Percentiles rank a stretch among this genome's conserved stretches.
phyloP scores from a whole-genome alignment of 2,329 filamentous ascomycete species.

The Dactylellina haptotyla region DNA sequence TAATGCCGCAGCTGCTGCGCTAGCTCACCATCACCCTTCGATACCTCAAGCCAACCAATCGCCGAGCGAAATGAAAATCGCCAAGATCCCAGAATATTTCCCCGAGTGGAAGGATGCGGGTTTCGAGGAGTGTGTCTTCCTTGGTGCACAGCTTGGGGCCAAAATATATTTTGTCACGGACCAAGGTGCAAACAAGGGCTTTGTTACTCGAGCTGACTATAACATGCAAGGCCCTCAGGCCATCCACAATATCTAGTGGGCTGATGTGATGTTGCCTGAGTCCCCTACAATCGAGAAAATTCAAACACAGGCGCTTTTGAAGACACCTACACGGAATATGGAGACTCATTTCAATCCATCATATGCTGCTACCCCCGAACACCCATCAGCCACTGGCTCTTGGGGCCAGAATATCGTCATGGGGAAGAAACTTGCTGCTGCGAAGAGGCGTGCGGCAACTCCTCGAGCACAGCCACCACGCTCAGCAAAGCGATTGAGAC shows the following conservation, averaged over 20 bases:
- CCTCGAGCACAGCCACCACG: constrained; percentile 5
- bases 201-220: constrained; percentile 74
- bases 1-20: constrained; percentile 65
- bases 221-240: constrained; percentile 73
- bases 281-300: neutral
- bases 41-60: constrained; percentile 74
- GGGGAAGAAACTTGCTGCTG: constrained; percentile 9
- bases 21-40: constrained; percentile 62
- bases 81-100: constrained; percentile 83
- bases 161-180: constrained; percentile 77
- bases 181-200: constrained; percentile 73
- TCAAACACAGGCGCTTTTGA: neutral
- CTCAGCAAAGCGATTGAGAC: neutral
- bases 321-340: neutral
- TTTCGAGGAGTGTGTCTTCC: constrained; percentile 83
- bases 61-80: constrained; percentile 82
- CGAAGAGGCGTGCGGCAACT: neutral
- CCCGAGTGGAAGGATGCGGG: constrained; percentile 86
- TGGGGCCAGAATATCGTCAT: neutral
- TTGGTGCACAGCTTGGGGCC: constrained; percentile 86
- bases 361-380: neutral
- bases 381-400: neutral
- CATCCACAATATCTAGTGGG: constrained; percentile 67
- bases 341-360: neutral
- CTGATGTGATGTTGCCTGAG: neutral